These are phyloP conservation scores for Calonectria pseudoreteaudii DNA, from an alignment of 2,329 filamentous ascomycete species.

Conservation along the genomic window DNA sequence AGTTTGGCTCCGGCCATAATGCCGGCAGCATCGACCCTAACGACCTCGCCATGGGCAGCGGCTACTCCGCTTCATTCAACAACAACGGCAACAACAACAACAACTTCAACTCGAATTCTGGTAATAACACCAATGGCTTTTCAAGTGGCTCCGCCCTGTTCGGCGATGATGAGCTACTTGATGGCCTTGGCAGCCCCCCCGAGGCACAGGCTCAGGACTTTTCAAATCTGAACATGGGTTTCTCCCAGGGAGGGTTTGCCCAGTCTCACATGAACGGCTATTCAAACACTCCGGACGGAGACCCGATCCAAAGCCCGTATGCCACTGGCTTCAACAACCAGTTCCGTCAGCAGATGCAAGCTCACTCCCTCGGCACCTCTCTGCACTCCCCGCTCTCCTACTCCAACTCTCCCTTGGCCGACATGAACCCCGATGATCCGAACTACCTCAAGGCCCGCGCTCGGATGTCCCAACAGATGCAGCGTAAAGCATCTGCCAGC, in stretches of 20 bases:
- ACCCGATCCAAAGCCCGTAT: conserved; percentile 92
- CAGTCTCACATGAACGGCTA: conserved; percentile 81
- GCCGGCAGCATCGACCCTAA: conserved; percentile 82
- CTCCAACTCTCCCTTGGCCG: conserved; percentile 55
- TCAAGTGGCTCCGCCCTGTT: conserved; percentile 83
- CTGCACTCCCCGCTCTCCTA: conserved; percentile 56
- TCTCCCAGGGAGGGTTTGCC: conserved; percentile 67
- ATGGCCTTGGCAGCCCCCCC: conserved; percentile 72
- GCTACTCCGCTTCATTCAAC: conserved; percentile 70
- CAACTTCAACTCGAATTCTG: conserved; percentile 68
- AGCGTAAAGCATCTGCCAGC: conserved; percentile 79
- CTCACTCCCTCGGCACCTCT: conserved; percentile 66
- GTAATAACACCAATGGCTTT: conserved; percentile 76
- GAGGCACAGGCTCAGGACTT: conserved; percentile 68
- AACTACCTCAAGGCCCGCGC: conserved; percentile 72
- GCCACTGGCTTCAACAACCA: conserved; percentile 84
- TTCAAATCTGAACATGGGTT: conserved; percentile 68
- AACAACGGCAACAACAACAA: conserved; percentile 55
- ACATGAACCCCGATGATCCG: conserved; percentile 65
- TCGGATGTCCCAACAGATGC: conserved; percentile 72
- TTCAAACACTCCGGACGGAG: conserved; percentile 91
- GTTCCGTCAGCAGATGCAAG: conserved; percentile 77
- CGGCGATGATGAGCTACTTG: conserved; percentile 88
- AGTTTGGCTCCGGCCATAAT: conserved; percentile 66
- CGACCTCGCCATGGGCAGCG: conserved; percentile 78